These are phyloP conservation scores for Cladosporium austrohemisphaericum DNA, from an alignment of 2,329 filamentous ascomycete species.

Conservation along the genomic window DNA sequence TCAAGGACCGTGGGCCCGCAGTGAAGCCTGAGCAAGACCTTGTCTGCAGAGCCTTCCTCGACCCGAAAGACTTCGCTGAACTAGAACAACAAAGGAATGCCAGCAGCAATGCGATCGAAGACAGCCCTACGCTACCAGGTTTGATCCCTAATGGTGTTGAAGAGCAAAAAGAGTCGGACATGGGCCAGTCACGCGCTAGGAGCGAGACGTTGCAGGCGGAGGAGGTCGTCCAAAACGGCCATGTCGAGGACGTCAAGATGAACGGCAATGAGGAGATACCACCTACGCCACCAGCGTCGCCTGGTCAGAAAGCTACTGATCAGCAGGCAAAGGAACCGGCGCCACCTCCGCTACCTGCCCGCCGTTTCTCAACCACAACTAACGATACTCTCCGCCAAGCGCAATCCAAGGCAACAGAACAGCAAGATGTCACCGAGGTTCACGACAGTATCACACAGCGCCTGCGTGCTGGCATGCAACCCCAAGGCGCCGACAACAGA, in stretches of 20 bases:
- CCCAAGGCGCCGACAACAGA: conserved; percentile 60
- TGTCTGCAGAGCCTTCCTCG: conserved; percentile 34
- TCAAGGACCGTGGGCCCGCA: conserved; percentile 26
- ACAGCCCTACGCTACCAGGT: conserved; percentile 9
- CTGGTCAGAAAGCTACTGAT: conserved; percentile 39
- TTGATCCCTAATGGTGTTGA: neutral
- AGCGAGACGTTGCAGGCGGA: conserved; percentile 26
- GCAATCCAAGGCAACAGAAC: conserved; percentile 55
- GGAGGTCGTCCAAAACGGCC: conserved; percentile 19
- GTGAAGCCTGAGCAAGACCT: conserved; percentile 35
- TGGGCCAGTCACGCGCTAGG: conserved; percentile 19
- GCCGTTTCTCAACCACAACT: conserved; percentile 24
- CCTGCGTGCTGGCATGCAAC: conserved; percentile 80
- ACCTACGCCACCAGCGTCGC: conserved; percentile 30
- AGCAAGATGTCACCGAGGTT: conserved; percentile 95
- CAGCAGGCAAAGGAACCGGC: conserved; percentile 25
- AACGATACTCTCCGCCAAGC: conserved; percentile 45
- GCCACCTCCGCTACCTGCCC: conserved; percentile 55
- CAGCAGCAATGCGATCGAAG: conserved; percentile 18
- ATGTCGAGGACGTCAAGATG: conserved; percentile 23
- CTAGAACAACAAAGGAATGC: conserved; percentile 20
- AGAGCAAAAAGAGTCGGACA: neutral
- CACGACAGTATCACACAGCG: conserved; percentile 89
- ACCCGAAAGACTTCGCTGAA: conserved; percentile 26
- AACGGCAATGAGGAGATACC: conserved; percentile 19